Evolutionary conservation across 2,329 filamentous ascomycete genomes (phyloP).

Genomic region (Parastagonospora nodorum): DNA sequence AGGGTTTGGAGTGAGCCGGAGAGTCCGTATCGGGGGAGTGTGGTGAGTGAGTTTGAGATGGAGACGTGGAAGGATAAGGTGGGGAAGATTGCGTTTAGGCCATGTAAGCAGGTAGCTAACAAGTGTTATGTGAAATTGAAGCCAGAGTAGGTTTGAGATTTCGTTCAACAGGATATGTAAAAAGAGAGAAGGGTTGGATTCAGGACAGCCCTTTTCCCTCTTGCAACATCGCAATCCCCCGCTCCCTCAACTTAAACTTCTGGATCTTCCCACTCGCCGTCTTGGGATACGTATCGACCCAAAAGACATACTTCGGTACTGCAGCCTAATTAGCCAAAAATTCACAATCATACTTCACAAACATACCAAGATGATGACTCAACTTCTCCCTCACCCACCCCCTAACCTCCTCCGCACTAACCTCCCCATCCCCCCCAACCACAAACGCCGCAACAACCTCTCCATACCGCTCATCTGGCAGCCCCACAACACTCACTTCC

Average conservation of each 20-base stretch:
- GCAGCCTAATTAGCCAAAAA: conserved; percentile 4
- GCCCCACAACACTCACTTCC: conserved; percentile 81
- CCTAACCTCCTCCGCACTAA: conserved; percentile 66
- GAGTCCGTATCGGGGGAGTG: conserved; percentile 25
- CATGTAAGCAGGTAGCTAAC: conserved; percentile 25
- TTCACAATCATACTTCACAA: not conserved
- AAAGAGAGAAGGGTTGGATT: too few species aligned
- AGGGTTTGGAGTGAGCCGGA: conserved; percentile 36
- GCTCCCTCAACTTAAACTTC: conserved; percentile 82
- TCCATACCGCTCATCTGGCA: conserved; percentile 81
- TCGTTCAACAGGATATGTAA: too few species aligned
- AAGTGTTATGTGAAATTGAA: conserved; percentile 38
- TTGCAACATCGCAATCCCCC: conserved; percentile 51
- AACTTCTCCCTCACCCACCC: conserved; percentile 74
- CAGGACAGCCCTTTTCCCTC: conserved; percentile 27
- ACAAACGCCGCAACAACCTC: conserved; percentile 88
- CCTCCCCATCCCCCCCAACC: conserved; percentile 52
- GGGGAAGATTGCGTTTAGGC: conserved; percentile 28
- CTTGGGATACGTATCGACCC: conserved; percentile 83
- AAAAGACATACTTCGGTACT: conserved; percentile 91
- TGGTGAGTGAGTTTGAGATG: conserved; percentile 30
- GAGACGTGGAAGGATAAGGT: conserved; percentile 27
- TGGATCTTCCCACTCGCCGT: conserved; percentile 97
- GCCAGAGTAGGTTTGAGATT: not conserved
- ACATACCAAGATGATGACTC: conserved; percentile 70